A percentile compares a stretch with the other conserved stretches of the same genome.
Evolutionary conservation across 164 flowering plant genomes (phyloP).

Genomic region (Echeveria elegans): DNA sequence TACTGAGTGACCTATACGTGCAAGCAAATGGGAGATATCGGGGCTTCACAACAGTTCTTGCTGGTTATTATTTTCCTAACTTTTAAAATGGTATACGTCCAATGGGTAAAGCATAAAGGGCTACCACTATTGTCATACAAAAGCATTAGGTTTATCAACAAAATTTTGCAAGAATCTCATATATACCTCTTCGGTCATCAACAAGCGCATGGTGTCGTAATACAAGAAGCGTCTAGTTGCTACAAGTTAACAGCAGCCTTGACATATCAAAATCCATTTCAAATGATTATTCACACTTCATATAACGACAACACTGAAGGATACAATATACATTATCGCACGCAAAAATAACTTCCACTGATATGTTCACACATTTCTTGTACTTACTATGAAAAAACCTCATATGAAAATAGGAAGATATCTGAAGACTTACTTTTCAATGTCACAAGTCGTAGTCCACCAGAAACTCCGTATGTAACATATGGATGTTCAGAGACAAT

Average conservation of each 20-base stretch:
- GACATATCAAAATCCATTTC: neutral
- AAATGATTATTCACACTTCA: neutral
- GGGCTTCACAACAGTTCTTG: too few relatives aligned
- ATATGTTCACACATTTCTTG: neutral
- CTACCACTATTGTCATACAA: too few relatives aligned
- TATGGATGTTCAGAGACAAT: neutral
- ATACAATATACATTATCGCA: neutral
- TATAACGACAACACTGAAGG: neutral
- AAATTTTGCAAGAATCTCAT: neutral
- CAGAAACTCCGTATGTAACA: neutral
- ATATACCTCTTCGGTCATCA: slow-evolving; percentile 28
- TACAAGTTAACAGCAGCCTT: slow-evolving; percentile 18
- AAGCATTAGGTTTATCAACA: neutral
- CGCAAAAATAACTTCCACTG: neutral
- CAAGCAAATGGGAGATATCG: too few relatives aligned
- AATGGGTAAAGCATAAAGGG: too few relatives aligned
- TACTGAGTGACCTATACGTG: too few relatives aligned
- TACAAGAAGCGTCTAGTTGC: slow-evolving; percentile 66
- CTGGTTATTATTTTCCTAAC: too few relatives aligned
- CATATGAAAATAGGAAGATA: neutral
- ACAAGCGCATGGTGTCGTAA: slow-evolving; percentile 33
- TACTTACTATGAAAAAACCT: neutral
- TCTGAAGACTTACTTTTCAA: neutral
- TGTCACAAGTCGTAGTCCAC: neutral
- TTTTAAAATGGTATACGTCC: too few relatives aligned